Conservation (phyloP, 345 rosid species). For the Nasturtium officinale region DNA sequence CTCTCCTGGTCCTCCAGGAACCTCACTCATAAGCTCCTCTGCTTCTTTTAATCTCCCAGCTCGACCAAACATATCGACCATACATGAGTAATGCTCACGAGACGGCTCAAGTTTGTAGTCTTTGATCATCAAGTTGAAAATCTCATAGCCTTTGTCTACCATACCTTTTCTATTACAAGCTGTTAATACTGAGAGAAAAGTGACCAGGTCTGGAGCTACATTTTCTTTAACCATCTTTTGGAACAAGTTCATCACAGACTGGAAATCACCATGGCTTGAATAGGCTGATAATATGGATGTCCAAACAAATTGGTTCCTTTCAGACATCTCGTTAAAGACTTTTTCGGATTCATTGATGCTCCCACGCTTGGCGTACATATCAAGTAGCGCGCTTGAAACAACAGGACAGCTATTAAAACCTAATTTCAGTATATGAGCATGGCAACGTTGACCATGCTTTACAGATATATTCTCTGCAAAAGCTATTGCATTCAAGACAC, state of each 20-base stretch:
- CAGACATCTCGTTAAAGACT: conserved; percentile 60
- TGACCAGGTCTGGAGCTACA: conserved; percentile 70
- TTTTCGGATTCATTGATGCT: conserved; percentile 66
- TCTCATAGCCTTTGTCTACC: conserved; percentile 65
- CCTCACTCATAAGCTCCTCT: conserved; percentile 56
- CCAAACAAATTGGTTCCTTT: conserved; percentile 71
- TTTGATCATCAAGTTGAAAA: conserved; percentile 60
- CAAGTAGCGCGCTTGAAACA: conserved; percentile 78
- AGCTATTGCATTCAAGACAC: conserved; percentile 80
- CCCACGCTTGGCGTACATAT: conserved; percentile 96
- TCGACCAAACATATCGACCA: conserved; percentile 92
- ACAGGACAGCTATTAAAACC: conserved; percentile 63
- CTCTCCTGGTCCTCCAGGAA: conserved; percentile 69
- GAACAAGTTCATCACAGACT: conserved; percentile 66
- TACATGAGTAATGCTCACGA: conserved; percentile 80
- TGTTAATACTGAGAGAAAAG: conserved; percentile 74
- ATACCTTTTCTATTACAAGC: conserved; percentile 80
- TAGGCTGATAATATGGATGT: conserved; percentile 84
- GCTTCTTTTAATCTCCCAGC: conserved; percentile 77
- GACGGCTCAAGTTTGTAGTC: conserved; percentile 66
- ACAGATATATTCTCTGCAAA: conserved; percentile 76
- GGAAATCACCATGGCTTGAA: conserved; percentile 84
- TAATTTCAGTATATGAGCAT: conserved; percentile 61
- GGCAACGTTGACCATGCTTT: conserved; percentile 77
- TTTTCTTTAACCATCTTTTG: conserved; percentile 62